Evolutionary conservation across 2,329 filamentous ascomycete genomes (phyloP), one percentile per base, ranked within the genome.

Genomic region (Chrysoporthe cubensis): DNA sequence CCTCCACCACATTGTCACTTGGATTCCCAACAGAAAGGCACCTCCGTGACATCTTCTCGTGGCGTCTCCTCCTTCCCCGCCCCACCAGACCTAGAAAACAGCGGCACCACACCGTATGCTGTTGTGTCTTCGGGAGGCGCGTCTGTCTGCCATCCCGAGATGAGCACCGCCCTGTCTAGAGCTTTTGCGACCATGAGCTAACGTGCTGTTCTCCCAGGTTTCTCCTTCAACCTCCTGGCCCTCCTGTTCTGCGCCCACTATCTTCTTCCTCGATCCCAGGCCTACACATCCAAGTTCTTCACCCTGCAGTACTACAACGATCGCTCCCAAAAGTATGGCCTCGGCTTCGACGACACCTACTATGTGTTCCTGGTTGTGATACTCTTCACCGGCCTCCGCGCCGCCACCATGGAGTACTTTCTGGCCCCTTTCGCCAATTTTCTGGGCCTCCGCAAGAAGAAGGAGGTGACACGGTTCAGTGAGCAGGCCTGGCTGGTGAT

Each of bases 401-500:
- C 93, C 50, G 89, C 88, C 64, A 84, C 88, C 66, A 96, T 98
- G 88, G 94, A 97, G 77, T 96, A 97, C 81, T 75, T 96, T 14
- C 85, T 98, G 63, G 88, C 88, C 26, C 96, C 95, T 7, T 80
- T 96, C 66, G 94, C 91, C 56, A 89, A 87, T 71, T 81, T 84
- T 60, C 85, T 87, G 71, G 95, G 95, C 46, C 87, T 97, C 73
- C 85, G 86, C 73, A 92, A 90, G 76, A 85, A 84, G 76, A 97
- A 97, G 81, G 88, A 89, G 59, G 82, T 91, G 69, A 88, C 92
- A 61, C 88, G 96, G 68, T 97, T 98, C 80, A 93, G 93, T 70
- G 96, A 99, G 81, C 96, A 99, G 81, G 93, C 90, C 59, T 98
- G 95, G 93, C 84, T 97, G 76, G 81, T 96, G 66, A 79, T 96